Evolutionary conservation across 2,329 filamentous ascomycete genomes (phyloP), one percentile per base, ranked within the genome.

Genomic region (Stagonosporopsis rhizophila): DNA sequence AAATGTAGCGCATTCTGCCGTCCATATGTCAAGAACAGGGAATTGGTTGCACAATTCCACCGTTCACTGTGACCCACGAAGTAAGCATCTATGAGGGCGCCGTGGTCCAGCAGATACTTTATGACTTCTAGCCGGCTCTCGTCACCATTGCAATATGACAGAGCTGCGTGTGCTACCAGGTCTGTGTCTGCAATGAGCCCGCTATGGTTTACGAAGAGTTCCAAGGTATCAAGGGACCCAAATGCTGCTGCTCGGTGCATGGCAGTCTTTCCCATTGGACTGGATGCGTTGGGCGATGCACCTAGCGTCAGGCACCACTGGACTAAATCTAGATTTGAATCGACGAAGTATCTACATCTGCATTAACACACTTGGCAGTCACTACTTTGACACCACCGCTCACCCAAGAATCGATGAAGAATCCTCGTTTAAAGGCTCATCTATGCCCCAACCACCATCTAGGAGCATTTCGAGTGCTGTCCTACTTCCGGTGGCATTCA

Each of bases 1-100:
- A 47, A 39, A 47, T 47, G 44, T 20, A 47, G 34, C n/a, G 44
- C 44, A 11, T 39, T 47, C 7, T 47, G 44, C 22, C 22, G 22
- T 17, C 44, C 44, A 39, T 38, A 37, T 27, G 44, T 37, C 15
- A 47, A 25, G 34, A 47, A 47, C 9, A 20, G 25, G 15, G 44
- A 38, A 22, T 47, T 47, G n/a, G 23, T 30, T 12, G 22, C 9
- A 3, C 23, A 20, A n/a, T 47, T 47, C 44, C 44, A 47, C 11
- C 23, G 23, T 25, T 47, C 34, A n/a, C 44, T 47, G n/a, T 47
- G 44, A 7, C 44, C 34, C 44, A 47, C 39, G 12, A 39, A 47
- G n/a, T 47, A 47, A 20, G 8, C 7, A 22, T 47, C 23, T 11
- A 47, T 47, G 3, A 23, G 34, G n/a, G 23, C 34, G 23, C 44